Evolutionary conservation across 2,329 filamentous ascomycete species (phyloP).

Genomic region (Pseudogymnoascus sp.): DNA sequence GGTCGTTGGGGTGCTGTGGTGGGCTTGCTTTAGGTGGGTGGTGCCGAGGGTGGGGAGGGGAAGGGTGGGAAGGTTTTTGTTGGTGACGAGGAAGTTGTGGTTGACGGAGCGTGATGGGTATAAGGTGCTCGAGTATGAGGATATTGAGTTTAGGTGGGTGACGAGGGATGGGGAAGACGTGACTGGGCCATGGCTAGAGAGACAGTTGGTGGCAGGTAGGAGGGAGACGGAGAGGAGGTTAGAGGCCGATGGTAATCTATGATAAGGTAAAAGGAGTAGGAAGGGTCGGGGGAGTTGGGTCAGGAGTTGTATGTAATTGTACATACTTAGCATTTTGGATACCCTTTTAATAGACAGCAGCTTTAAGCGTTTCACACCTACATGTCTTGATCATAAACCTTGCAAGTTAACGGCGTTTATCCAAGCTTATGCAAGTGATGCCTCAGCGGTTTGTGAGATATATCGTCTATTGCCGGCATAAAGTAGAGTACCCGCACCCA

Average conservation of each 20-base stretch:
- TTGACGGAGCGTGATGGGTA: constrained; percentile 8
- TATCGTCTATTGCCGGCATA: background rate
- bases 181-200: background rate
- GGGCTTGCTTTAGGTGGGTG: background rate
- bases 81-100: constrained; percentile 11
- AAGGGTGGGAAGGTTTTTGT: constrained; percentile 3
- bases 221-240: background rate
- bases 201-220: background rate
- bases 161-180: background rate
- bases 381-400: background rate
- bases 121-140: constrained; percentile 11
- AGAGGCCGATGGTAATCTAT: background rate
- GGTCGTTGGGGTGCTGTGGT: background rate
- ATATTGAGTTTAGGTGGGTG: constrained; percentile 12
- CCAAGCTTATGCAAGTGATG: background rate
- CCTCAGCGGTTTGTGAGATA: background rate
- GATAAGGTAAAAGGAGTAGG: background rate
- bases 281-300: background rate
- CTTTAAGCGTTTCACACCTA: background rate
- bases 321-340: background rate
- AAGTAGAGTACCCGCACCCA: background rate
- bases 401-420: background rate
- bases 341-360: background rate
- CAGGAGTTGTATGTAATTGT: background rate
- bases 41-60: constrained; percentile 8